phyloP scores from a whole-genome alignment of 176 grass and related monocot genomes.

The Musa troglodytarum region DNA sequence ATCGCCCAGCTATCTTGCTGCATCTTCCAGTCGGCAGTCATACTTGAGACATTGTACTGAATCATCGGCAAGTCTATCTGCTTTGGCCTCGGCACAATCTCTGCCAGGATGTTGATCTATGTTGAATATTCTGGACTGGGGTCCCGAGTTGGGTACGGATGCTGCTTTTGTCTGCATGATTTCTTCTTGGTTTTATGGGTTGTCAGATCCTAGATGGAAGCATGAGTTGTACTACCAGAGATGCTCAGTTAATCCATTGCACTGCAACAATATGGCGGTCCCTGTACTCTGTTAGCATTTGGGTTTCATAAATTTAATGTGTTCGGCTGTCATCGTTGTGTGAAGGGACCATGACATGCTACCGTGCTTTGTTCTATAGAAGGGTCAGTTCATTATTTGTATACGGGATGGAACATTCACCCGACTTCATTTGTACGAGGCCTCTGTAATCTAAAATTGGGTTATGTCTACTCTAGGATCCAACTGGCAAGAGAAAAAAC shows the following conservation, averaged over 20 bases:
- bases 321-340: neutral
- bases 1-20: slow-evolving; percentile 46
- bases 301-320: neutral
- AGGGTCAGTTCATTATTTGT: no score
- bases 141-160: neutral
- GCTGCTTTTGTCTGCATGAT: neutral
- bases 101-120: slow-evolving; percentile 58
- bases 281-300: neutral
- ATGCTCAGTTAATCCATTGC: neutral
- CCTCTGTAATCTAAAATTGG: no score
- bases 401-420: no score
- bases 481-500: no score
- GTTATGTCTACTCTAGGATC: no score
- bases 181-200: neutral
- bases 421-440: no score
- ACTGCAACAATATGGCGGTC: neutral
- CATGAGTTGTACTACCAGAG: neutral
- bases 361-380: neutral
- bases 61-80: slow-evolving; percentile 56
- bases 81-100: slow-evolving; percentile 58
- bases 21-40: slow-evolving; percentile 61
- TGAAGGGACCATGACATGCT: neutral
- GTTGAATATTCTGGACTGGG: neutral
- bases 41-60: slow-evolving; percentile 54
- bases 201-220: neutral